A percentile compares a stretch with the other conserved stretches of the same genome.
Evolutionary conservation across 805 yeast species (phyloP).

Genomic region (Candida piceae): DNA sequence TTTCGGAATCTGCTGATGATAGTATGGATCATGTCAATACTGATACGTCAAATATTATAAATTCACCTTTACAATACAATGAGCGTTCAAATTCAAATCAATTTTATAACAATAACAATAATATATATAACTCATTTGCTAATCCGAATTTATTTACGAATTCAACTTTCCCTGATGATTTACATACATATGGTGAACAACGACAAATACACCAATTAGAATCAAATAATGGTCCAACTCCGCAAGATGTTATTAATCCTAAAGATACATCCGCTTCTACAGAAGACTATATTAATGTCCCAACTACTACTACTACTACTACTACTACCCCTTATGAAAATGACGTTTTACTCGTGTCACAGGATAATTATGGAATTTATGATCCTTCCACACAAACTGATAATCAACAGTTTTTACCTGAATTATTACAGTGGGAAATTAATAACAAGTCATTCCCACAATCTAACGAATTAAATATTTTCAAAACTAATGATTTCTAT

Average conservation of each 20-base stretch:
- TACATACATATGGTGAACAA: conserved; percentile 13
- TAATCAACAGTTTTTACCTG: conserved; percentile 23
- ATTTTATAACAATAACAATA: conserved; percentile 4
- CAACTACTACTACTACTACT: too few species aligned
- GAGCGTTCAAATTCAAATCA: too few species aligned
- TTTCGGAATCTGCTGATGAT: too few species aligned
- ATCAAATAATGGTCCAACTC: background rate
- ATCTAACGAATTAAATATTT: conserved; percentile 29
- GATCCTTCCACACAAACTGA: conserved; percentile 18
- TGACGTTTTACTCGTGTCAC: conserved; percentile 29
- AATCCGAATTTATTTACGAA: conserved; percentile 25
- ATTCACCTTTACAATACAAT: too few species aligned
- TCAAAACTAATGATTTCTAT: conserved; percentile 27
- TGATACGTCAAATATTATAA: too few species aligned
- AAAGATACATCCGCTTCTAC: conserved; percentile 9
- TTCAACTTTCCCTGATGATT: conserved; percentile 23
- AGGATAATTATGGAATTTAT: conserved; percentile 24
- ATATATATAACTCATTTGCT: conserved; percentile 25
- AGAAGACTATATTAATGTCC: too few species aligned
- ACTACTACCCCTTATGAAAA: too few species aligned
- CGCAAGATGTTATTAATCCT: conserved; percentile 11
- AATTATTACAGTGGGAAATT: conserved; percentile 24
- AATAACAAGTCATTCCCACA: conserved; percentile 25
- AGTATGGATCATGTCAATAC: too few species aligned
- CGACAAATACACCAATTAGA: background rate